Evolutionary conservation across 164 flowering plant genomes (phyloP), one percentile per base, ranked within the genome.

Genomic region (Annona cherimola): DNA sequence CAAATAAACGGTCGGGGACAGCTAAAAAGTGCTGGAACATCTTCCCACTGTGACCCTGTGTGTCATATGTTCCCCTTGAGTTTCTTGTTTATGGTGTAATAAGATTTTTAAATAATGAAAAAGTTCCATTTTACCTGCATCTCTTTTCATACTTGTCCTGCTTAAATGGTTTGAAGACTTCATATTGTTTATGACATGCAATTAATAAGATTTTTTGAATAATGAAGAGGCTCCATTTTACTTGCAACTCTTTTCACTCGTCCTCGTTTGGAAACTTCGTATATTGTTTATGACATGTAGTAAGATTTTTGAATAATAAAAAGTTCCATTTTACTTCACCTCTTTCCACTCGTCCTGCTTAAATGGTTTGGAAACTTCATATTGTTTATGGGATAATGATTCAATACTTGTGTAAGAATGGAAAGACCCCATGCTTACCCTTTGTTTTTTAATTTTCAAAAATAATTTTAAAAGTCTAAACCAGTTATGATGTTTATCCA

Each of bases 91-190:
- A 35, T 64, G 54, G 19, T 66, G 69, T 66, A 66, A 66, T 66
- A 44, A 66, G 44, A 42, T 54, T 66, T 42, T 42, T 66, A 39
- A 66, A 43, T 66, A 42, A 66, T 67, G 54, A n/a, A 66, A 66
- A 39, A 19, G 20, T 1, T 39, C 50, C 20, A 42, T 66, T 64
- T 66, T 18, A 42, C 16, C 11, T 4, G 44, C 12, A 66, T 5
- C 44, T 18, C 55, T 66, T 42, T 66, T 66, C 50, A 5, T 18
- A 18, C 16, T 63, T 40, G 1, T 35, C 16, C 35, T 26, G 35
- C 35, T 26, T 26, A 26, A 26, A 26, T 26, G 35, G 35, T 26
- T 26, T 26, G 35, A 26, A 26, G 35, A 26, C 35, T 26, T 26
- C 35, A 26, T 0, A 26, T 61, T 61, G 18, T 39, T 41, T 64